Evolutionary conservation across 2,329 filamentous ascomycete species (phyloP).

Genomic region (Colletotrichum sp.): DNA sequence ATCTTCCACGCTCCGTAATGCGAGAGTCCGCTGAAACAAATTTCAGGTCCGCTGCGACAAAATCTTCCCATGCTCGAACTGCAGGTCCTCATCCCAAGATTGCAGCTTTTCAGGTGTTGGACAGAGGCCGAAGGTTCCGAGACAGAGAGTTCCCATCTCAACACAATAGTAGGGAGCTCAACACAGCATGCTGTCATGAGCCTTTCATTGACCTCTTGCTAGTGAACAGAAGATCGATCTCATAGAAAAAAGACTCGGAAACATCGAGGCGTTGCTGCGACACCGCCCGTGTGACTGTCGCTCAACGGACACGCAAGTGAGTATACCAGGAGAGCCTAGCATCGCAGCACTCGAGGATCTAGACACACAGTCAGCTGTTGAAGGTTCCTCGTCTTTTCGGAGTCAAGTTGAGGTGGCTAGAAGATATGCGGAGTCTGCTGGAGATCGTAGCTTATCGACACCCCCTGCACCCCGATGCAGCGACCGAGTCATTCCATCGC

Average conservation of each 20-base stretch:
- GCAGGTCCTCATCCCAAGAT: neutral
- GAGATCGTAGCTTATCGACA: neutral
- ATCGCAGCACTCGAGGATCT: neutral
- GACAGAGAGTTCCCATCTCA: neutral
- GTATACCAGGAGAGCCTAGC: neutral
- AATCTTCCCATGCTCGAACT: neutral
- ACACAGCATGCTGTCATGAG: neutral
- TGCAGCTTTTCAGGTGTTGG: neutral
- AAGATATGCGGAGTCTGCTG: neutral
- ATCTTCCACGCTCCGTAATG: neutral
- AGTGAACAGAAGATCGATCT: slow-evolving; percentile 1
- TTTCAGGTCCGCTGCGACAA: neutral
- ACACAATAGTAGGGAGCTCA: neutral
- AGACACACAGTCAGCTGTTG: neutral
- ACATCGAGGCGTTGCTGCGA: neutral
- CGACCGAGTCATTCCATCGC: neutral
- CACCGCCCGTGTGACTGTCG: neutral
- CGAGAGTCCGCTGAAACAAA: neutral
- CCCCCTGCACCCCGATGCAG: neutral
- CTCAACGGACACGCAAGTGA: neutral
- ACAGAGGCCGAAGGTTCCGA: neutral
- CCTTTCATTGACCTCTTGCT: neutral
- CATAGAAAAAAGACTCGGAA: neutral
- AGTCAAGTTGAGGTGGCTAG: neutral
- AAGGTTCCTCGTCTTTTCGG: neutral